Evolutionary conservation across 176 grass and related monocot species (phyloP).

Genomic region (Phyllostachys edulis): DNA sequence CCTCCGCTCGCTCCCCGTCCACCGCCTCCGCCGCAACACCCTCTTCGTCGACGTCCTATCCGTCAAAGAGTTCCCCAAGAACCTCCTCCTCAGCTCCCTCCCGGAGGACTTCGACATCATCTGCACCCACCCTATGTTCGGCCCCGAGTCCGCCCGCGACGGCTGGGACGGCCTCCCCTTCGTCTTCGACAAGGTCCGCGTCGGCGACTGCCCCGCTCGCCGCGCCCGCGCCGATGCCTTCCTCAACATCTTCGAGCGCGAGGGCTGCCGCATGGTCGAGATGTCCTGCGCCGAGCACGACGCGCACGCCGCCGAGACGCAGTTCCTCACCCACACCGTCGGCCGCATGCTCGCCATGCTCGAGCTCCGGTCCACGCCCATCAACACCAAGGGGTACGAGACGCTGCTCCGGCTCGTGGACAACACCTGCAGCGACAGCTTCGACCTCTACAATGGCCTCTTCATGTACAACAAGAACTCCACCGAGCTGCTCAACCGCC

Average conservation of each 20-base stretch:
- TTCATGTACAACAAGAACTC: slow-evolving; percentile 99
- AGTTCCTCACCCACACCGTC: slow-evolving; percentile 84
- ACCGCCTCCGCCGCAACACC: slow-evolving; percentile 82
- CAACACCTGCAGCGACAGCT: slow-evolving; percentile 93
- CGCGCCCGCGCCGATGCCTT: slow-evolving; percentile 55
- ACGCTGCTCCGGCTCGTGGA: slow-evolving; percentile 76
- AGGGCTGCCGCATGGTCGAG: slow-evolving; percentile 88
- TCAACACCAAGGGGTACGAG: slow-evolving; percentile 77
- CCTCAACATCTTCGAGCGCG: slow-evolving; percentile 76
- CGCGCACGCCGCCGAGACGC: slow-evolving; percentile 73
- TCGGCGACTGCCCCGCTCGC: slow-evolving; percentile 52
- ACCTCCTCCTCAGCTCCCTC: slow-evolving; percentile 64
- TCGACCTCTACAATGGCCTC: slow-evolving; percentile 87
- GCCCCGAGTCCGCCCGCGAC: slow-evolving; percentile 75
- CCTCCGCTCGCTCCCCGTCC: slow-evolving; percentile 67
- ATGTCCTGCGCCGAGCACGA: slow-evolving; percentile 87
- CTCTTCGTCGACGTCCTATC: slow-evolving; percentile 92
- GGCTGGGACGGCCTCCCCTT: slow-evolving; percentile 85
- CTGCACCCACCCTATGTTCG: slow-evolving; percentile 96
- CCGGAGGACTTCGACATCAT: slow-evolving; percentile 72
- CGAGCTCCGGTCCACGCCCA: slow-evolving; percentile 51
- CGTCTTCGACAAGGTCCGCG: slow-evolving; percentile 79
- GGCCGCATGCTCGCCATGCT: slow-evolving; percentile 70
- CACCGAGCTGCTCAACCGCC: slow-evolving; percentile 74
- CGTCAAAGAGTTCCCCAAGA: slow-evolving; percentile 92